These are phyloP conservation scores for Exidia glandulosa DNA, from an alignment of 768 basidiomycete species.

Conservation along the genomic window DNA sequence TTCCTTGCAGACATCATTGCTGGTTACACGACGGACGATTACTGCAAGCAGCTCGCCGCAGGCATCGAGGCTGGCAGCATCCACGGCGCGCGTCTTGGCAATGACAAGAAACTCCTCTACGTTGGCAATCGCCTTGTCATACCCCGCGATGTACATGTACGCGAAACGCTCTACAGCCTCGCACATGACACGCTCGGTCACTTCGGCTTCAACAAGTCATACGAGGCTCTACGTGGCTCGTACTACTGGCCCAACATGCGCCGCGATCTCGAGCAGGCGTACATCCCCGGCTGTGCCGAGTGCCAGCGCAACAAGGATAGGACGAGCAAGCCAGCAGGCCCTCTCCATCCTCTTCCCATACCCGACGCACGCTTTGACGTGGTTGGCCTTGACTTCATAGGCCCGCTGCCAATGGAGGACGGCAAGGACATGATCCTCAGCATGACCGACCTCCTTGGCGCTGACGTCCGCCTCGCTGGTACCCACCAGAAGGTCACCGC, in stretches of 20 bases:
- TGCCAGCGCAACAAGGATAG: constrained; percentile 26
- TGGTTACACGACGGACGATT: constrained; percentile 7
- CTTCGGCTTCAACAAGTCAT: constrained; percentile 13
- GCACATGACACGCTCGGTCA: constrained; percentile 15
- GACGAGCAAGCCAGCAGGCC: constrained; percentile 12
- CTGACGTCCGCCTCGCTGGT: constrained; percentile 11
- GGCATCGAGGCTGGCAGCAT: too few relatives aligned
- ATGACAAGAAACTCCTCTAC: constrained; percentile 9
- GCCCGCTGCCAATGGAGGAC: constrained; percentile 21
- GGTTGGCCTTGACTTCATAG: constrained; percentile 25
- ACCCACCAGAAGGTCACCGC: background rate
- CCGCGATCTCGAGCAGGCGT: constrained; percentile 15
- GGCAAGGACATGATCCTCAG: constrained; percentile 19
- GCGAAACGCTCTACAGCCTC: constrained; percentile 7
- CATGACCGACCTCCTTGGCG: constrained; percentile 14
- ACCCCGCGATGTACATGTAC: constrained; percentile 4
- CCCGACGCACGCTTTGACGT: constrained; percentile 10
- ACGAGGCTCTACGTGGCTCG: constrained; percentile 5
- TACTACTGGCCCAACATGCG: constrained; percentile 22
- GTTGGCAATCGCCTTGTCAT: constrained; percentile 12
- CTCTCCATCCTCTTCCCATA: constrained; percentile 12
- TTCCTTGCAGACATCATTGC: background rate
- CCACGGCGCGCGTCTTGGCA: too few relatives aligned
- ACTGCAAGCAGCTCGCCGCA: constrained; percentile 1
- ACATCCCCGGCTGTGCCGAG: constrained; percentile 21